These are phyloP conservation scores for Deuterostichococcus epilithicus DNA, from an alignment of 139 green algal genomes.

Conservation along the genomic window DNA sequence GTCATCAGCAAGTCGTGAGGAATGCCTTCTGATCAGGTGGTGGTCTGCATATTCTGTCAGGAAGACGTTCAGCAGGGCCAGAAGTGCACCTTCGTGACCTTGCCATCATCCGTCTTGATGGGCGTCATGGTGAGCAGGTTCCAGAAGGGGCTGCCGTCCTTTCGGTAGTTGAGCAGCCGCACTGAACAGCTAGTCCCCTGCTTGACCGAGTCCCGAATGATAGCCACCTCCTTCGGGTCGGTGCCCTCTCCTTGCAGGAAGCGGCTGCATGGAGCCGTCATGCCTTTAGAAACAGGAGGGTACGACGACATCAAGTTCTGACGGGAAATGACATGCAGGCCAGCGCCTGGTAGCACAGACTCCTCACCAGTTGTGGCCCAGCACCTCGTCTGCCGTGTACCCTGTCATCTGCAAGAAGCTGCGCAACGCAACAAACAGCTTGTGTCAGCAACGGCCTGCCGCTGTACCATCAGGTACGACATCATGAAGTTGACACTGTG, in stretches of 20 bases:
- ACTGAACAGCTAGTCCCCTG: slow-evolving; percentile 58
- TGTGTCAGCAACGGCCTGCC: too few species aligned
- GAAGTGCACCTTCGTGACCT: slow-evolving; percentile 29
- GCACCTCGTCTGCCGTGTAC: slow-evolving; percentile 88
- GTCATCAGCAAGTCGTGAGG: too few species aligned
- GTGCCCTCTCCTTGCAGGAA: slow-evolving; percentile 97
- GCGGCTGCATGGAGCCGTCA: slow-evolving; percentile 53
- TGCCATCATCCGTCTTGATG: slow-evolving; percentile 80
- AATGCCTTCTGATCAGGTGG: too few species aligned
- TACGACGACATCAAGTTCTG: too few species aligned
- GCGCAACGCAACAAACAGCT: slow-evolving; percentile 7
- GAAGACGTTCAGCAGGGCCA: too few species aligned
- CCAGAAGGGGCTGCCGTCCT: slow-evolving; percentile 92
- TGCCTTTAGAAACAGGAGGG: too few species aligned
- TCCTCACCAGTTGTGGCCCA: slow-evolving; percentile 93
- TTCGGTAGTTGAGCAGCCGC: slow-evolving; percentile 89
- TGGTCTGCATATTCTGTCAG: too few species aligned
- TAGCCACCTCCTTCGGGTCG: slow-evolving; percentile 79
- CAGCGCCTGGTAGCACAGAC: not conserved
- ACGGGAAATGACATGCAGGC: not conserved
- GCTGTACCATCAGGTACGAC: too few species aligned
- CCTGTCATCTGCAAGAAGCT: slow-evolving; percentile 97
- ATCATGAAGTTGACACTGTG: too few species aligned
- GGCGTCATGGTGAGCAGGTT: slow-evolving; percentile 96
- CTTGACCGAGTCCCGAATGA: slow-evolving; percentile 73